Percentiles rank a stretch among this genome's conserved stretches.
phyloP scores from a whole-genome alignment of 306 rosid genomes.

The Senna tora region DNA sequence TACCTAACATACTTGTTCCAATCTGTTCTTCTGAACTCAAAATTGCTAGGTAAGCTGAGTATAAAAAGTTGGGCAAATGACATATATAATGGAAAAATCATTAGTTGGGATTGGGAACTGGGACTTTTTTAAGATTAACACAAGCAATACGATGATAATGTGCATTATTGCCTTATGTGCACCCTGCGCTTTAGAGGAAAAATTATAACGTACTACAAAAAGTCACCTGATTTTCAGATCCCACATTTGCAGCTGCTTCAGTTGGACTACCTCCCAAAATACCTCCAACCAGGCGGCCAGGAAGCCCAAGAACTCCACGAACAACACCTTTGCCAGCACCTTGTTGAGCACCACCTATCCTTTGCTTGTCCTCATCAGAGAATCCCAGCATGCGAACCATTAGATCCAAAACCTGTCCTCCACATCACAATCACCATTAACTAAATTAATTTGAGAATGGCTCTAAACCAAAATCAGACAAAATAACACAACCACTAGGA shows the following conservation, averaged over 20 bases:
- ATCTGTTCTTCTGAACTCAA: background rate
- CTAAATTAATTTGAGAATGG: conserved; percentile 24
- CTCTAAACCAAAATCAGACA: background rate
- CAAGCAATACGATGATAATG: background rate
- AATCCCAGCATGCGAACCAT: conserved; percentile 99
- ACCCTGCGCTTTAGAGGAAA: background rate
- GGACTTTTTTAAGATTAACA: background rate
- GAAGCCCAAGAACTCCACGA: conserved; percentile 88
- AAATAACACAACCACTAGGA: conserved; percentile 11
- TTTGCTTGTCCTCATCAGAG: conserved; percentile 86
- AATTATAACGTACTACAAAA: background rate
- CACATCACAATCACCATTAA: conserved; percentile 31
- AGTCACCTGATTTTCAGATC: conserved; percentile 79
- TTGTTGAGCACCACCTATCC: conserved; percentile 89
- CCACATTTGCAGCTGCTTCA: conserved; percentile 52
- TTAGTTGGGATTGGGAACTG: background rate
- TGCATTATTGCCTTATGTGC: background rate
- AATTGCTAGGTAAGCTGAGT: background rate
- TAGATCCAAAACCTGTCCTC: conserved; percentile 83
- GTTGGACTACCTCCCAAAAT: conserved; percentile 76
- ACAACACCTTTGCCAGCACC: conserved; percentile 94
- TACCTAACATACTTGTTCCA: background rate
- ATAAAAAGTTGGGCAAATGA: background rate
- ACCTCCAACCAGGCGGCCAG: conserved; percentile 97
- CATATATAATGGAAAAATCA: background rate